phyloP scores from a whole-genome alignment of 768 basidiomycete genomes.

The Phanerodontia chrysosporium region DNA sequence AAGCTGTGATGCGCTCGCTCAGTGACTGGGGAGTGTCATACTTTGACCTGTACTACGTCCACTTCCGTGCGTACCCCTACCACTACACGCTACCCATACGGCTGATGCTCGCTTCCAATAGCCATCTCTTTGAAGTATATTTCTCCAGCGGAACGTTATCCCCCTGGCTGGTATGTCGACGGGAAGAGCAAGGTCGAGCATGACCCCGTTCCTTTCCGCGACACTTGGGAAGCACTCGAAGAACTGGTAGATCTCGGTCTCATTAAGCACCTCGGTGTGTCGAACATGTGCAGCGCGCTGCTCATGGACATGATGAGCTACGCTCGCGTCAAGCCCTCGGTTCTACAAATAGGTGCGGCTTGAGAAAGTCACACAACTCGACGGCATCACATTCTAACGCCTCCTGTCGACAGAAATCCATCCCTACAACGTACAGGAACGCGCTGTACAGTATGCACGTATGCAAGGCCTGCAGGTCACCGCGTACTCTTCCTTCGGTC shows the following conservation, averaged over 20 bases:
- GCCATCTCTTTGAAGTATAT: conserved; percentile 38
- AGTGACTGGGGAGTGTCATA: conserved; percentile 36
- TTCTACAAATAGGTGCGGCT: conserved; percentile 32
- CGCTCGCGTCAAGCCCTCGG: conserved; percentile 32
- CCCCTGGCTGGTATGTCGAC: conserved; percentile 38
- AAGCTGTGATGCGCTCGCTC: conserved; percentile 30
- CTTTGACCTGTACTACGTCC: conserved; percentile 26
- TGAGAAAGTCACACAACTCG: too few relatives aligned
- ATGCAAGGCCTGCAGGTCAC: conserved; percentile 27
- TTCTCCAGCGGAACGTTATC: conserved; percentile 32
- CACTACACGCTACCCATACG: too few relatives aligned
- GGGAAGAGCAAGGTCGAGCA: conserved; percentile 28
- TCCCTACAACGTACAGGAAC: conserved; percentile 31
- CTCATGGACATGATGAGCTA: conserved; percentile 35
- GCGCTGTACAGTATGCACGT: conserved; percentile 24
- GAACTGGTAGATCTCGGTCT: conserved; percentile 31
- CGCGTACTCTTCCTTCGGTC: conserved; percentile 33
- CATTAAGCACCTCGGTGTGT: conserved; percentile 37
- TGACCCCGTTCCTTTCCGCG: conserved; percentile 28
- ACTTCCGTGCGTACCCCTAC: conserved; percentile 17
- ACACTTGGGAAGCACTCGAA: conserved; percentile 43
- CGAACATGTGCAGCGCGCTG: conserved; percentile 30
- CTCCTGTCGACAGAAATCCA: conserved; percentile 22
- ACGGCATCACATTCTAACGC: too few relatives aligned
- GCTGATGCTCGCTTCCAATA: conserved; percentile 18